A percentile compares a stretch with the other conserved stretches of the same genome.
These are phyloP conservation scores for Dactylis glomerata DNA, from an alignment of 176 grass and related monocot species.

Conservation along the genomic window DNA sequence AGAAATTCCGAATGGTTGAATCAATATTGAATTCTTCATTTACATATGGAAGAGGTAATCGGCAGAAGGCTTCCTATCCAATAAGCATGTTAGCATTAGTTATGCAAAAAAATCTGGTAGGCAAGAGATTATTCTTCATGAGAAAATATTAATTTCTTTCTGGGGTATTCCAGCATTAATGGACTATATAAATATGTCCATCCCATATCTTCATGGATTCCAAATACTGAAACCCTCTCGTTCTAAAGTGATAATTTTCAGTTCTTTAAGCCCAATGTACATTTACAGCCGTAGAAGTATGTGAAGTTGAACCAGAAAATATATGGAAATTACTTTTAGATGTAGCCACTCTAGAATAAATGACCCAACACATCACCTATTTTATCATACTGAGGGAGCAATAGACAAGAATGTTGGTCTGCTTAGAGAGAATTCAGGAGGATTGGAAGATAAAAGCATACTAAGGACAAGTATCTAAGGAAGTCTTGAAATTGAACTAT, in stretches of 20 bases:
- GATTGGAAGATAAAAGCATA: background rate
- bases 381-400: background rate
- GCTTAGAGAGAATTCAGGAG: background rate
- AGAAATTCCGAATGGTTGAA: slow-evolving; percentile 50
- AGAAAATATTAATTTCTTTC: background rate
- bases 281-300: background rate
- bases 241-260: slow-evolving; percentile 1
- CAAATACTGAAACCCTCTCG: slow-evolving; percentile 1
- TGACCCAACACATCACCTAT: background rate
- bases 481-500: background rate
- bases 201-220: background rate
- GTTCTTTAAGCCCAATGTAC: background rate
- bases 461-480: slow-evolving; percentile 8
- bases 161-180: slow-evolving; percentile 15
- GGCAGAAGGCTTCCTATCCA: slow-evolving; percentile 77
- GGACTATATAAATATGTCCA: slow-evolving; percentile 14
- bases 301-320: background rate
- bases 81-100: slow-evolving; percentile 32
- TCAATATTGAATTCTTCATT: slow-evolving; percentile 86
- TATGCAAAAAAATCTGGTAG: slow-evolving; percentile 14
- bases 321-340: background rate
- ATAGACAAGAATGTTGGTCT: background rate
- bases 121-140: background rate
- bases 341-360: background rate
- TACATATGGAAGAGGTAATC: slow-evolving; percentile 88